These are phyloP conservation scores for Elaeis oleifera DNA, from an alignment of 202 grass and related monocot genomes.

Conservation along the genomic window DNA sequence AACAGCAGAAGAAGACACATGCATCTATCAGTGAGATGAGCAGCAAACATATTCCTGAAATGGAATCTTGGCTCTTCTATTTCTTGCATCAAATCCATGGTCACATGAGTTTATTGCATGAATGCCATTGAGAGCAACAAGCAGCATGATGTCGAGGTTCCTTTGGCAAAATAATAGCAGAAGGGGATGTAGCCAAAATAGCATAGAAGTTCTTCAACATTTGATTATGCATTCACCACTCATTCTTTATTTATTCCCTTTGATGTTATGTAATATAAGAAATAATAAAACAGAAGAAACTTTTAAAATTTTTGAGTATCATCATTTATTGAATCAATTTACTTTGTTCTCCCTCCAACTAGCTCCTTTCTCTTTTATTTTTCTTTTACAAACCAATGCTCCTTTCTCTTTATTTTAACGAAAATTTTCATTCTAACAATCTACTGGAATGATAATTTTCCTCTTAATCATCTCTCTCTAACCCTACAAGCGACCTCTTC, in stretches of 20 bases:
- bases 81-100: neutral
- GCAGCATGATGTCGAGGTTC: slow-evolving; percentile 64
- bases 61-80: slow-evolving; percentile 31
- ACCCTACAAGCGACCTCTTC: no score
- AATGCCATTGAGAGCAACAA: slow-evolving; percentile 43
- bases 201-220: slow-evolving; percentile 47
- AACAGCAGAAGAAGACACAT: slow-evolving; percentile 70
- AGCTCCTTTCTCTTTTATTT: no score
- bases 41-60: slow-evolving; percentile 62
- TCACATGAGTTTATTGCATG: slow-evolving; percentile 32
- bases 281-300: no score
- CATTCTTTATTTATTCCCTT: no score
- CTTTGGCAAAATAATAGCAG: slow-evolving; percentile 36
- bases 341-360: neutral
- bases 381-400: no score
- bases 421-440: no score
- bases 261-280: no score
- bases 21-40: slow-evolving; percentile 49
- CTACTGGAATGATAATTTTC: no score
- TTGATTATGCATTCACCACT: slow-evolving; percentile 43
- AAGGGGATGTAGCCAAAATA: slow-evolving; percentile 11
- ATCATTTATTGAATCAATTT: neutral
- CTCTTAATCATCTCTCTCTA: no score
- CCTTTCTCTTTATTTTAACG: no score
- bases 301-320: no score